phyloP scores from a whole-genome alignment of 768 basidiomycete genomes.

The Phylloporus scabripes region DNA sequence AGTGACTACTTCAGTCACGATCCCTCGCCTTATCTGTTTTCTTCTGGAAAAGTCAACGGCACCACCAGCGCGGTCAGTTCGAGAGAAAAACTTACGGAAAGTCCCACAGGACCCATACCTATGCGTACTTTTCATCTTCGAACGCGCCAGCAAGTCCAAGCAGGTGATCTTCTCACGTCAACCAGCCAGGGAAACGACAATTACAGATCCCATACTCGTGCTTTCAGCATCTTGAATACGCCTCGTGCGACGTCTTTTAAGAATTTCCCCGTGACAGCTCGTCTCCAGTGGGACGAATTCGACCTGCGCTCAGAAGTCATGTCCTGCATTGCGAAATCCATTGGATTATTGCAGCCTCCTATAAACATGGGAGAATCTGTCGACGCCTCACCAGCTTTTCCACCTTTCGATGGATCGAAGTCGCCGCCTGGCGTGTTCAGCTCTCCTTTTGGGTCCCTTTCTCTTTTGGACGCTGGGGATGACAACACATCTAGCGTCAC shows the following conservation, averaged over 20 bases:
- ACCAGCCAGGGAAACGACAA: conserved; percentile 44
- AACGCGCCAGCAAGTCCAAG: conserved; percentile 56
- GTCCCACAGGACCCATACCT: conserved; percentile 12
- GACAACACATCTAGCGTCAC: conserved; percentile 63
- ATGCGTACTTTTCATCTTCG: conserved; percentile 24
- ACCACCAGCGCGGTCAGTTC: conserved; percentile 13
- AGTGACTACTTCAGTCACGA: conserved; percentile 50
- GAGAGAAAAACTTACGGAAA: conserved; percentile 23
- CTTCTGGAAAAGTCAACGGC: conserved; percentile 18
- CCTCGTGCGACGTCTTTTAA: conserved; percentile 38
- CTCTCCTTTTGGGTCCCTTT: conserved; percentile 71
- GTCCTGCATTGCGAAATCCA: conserved; percentile 96
- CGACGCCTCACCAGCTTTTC: conserved; percentile 60
- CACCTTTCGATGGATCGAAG: conserved; percentile 40
- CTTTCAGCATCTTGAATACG: conserved; percentile 46
- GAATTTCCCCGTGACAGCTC: conserved; percentile 19
- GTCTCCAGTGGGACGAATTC: conserved; percentile 60
- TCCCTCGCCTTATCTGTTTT: conserved; percentile 14
- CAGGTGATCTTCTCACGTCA: conserved; percentile 69
- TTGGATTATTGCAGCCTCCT: conserved; percentile 87
- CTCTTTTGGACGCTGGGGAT: conserved; percentile 65
- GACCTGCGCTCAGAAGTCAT: conserved; percentile 96
- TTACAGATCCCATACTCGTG: conserved; percentile 42
- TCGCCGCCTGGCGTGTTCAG: conserved; percentile 37
- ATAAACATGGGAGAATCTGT: conserved; percentile 61